A percentile compares a stretch with the other conserved stretches of the same genome.
phyloP scores from a whole-genome alignment of 2,329 filamentous ascomycete genomes.

The Periconia sp. region DNA sequence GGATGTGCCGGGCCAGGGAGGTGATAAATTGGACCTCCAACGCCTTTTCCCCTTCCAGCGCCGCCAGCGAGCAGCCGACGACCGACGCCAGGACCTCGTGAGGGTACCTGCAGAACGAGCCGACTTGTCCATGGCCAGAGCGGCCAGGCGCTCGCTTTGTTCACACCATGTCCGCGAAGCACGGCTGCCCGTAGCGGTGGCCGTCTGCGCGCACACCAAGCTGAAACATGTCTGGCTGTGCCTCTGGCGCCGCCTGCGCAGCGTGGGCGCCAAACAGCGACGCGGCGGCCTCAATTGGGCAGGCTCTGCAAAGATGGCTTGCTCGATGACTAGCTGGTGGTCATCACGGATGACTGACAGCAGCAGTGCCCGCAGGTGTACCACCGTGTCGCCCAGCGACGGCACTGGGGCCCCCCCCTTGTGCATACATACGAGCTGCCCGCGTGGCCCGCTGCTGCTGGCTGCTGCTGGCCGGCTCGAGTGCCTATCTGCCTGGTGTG shows the following conservation, averaged over 20 bases:
- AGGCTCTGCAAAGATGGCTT: conserved; percentile 7
- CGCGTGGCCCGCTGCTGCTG: conserved; percentile 7
- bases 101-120: conserved; percentile 5
- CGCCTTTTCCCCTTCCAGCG: conserved; percentile 15
- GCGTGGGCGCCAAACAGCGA: conserved; percentile 11
- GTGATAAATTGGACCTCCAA: conserved; percentile 7
- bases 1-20: conserved; percentile 10
- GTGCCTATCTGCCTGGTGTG: no score
- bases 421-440: not conserved
- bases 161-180: no score
- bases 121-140: not conserved
- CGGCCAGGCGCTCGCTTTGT: conserved; percentile 3
- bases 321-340: conserved; percentile 3
- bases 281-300: conserved; percentile 7
- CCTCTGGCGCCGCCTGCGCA: conserved; percentile 1
- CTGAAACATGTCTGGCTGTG: conserved; percentile 17
- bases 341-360: not conserved
- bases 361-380: not conserved
- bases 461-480: conserved; percentile 2
- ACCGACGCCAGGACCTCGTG: not conserved
- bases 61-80: not conserved
- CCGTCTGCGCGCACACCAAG: conserved; percentile 10
- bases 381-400: not conserved
- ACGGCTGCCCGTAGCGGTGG: no score
- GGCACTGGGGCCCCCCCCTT: no score